Evolutionary conservation across 192 early-diverging fungal genomes (phyloP).

Genomic region (Entrophospora sp.): DNA sequence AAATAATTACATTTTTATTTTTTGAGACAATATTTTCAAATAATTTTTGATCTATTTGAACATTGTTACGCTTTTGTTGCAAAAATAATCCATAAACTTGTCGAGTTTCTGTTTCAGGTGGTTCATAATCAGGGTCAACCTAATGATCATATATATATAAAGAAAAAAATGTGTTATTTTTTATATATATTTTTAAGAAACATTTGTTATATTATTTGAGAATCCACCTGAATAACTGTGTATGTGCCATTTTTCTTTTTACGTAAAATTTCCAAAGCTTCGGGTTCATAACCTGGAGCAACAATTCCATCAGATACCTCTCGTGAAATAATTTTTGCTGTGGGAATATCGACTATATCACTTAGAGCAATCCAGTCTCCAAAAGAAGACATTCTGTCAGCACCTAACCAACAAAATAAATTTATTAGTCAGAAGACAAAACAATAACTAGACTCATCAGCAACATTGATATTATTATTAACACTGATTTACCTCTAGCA

Average conservation of each 20-base stretch:
- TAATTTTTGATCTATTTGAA: conserved; percentile 59
- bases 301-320: conserved; percentile 91
- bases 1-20: conserved; percentile 51
- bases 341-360: conserved; percentile 79
- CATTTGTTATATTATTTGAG: neutral
- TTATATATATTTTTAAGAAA: neutral
- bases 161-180: neutral
- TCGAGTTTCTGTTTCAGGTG: conserved; percentile 73
- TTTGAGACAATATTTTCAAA: conserved; percentile 85
- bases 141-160: neutral
- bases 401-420: conserved; percentile 42
- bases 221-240: conserved; percentile 64
- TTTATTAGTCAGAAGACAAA: neutral
- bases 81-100: conserved; percentile 92
- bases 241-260: conserved; percentile 99
- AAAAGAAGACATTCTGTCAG: conserved; percentile 98
- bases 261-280: conserved; percentile 80
- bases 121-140: conserved; percentile 88
- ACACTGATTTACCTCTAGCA: conserved; percentile 56
- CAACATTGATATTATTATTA: too few species aligned
- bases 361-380: conserved; percentile 98
- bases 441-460: neutral
- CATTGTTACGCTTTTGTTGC: conserved; percentile 89
- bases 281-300: conserved; percentile 80
- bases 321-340: conserved; percentile 89